Conservation (phyloP, 2,329 filamentous ascomycete genomes). For the Knufia petricola region DNA sequence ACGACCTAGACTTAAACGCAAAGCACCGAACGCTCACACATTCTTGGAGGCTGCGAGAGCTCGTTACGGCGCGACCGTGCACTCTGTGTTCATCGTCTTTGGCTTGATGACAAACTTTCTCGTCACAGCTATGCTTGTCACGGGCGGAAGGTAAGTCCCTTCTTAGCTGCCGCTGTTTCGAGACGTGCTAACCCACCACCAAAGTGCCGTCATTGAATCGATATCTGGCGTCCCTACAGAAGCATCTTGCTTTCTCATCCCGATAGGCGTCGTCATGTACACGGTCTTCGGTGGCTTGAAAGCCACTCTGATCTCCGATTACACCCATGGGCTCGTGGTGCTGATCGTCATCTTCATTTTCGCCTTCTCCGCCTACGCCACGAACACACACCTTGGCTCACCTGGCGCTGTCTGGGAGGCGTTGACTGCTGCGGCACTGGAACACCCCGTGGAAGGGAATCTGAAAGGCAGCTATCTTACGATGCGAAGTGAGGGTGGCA, state of each 20-base stretch:
- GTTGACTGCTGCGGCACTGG: not conserved
- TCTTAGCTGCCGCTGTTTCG: too few species aligned
- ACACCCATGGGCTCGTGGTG: slow-evolving; percentile 62
- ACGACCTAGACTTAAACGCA: slow-evolving; percentile 21
- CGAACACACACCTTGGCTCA: slow-evolving; percentile 60
- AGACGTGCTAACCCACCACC: too few species aligned
- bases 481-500: not conserved
- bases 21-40: slow-evolving; percentile 29
- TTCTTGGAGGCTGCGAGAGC: slow-evolving; percentile 75
- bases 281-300: slow-evolving; percentile 47
- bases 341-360: slow-evolving; percentile 74
- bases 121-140: too few species aligned
- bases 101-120: slow-evolving; percentile 75
- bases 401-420: slow-evolving; percentile 40
- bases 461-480: not conserved
- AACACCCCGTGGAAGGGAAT: not conserved
- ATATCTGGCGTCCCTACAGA: too few species aligned
- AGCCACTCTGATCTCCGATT: slow-evolving; percentile 75
- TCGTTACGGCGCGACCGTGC: slow-evolving; percentile 64
- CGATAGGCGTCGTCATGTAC: slow-evolving; percentile 69
- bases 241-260: slow-evolving; percentile 73
- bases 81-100: slow-evolving; percentile 71
- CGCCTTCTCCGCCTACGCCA: slow-evolving; percentile 47
- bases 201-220: too few species aligned
- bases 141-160: too few species aligned